Evolutionary conservation across 257 asterid species (phyloP), one percentile per base, ranked within the genome.

Genomic region (Solanum medicagineum): DNA sequence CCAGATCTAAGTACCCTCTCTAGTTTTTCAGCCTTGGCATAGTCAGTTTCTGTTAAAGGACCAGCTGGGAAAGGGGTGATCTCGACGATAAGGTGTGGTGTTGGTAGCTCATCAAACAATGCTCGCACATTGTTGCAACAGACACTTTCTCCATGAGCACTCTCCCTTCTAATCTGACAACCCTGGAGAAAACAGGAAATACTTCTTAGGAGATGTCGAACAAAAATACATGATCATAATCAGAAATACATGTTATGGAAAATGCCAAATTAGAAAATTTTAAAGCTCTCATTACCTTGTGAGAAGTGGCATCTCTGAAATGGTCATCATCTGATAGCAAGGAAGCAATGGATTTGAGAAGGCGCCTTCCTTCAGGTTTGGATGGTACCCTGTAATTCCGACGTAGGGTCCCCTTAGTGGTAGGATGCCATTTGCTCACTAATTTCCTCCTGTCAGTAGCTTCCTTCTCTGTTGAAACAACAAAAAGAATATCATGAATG

Each of bases 401-500:
- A 89, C 92, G 92, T 0, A 96, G 95, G 79, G 97, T 96, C 55
- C 98, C 98, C 89, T 94, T 96, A 11, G 99, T 96, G 55, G 99
- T 96, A 14, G 98, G 98, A 87, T 96, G 99, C 99, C 99, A 96
- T 91, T 96, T 94, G 91, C 99, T 91, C 85, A 91, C 96, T 73
- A 96, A 81, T 87, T 94, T 96, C 91, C 98, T 92, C 86, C 87
- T 93, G 83, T 93, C 91, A 84, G 91, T 88, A 85, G 99, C 98
- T 89, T 93, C 99, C 63, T 93, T 93, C 83, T 96, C 99, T 96
- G 93, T 51, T 68, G 22, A 86, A 81, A 80, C 69, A 77, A 75
- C 45, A 90, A 11, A 69, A 81, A 75, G 51, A 88, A 11, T 40
- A 73, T 29, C 84, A 57, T 81, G 62, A 83, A 24, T 44, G 57